Evolutionary conservation across 2,329 filamentous ascomycete species (phyloP).

Genomic region (Xylariaceae sp.): DNA sequence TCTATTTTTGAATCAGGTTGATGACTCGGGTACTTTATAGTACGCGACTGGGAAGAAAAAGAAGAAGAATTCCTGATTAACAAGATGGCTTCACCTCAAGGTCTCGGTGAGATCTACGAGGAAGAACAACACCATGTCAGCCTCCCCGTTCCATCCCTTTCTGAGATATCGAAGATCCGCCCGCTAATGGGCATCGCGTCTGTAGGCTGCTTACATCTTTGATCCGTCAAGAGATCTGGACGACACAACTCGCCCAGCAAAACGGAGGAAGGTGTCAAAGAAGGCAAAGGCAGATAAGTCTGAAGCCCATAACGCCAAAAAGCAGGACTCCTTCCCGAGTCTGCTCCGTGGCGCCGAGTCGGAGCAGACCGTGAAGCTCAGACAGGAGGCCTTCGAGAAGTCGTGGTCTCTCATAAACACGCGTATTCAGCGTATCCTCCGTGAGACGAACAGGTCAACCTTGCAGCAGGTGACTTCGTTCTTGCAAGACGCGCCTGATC

Average conservation of each 20-base stretch:
- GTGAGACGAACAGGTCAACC: conserved; percentile 56
- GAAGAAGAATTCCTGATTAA: neutral
- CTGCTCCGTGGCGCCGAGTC: conserved; percentile 53
- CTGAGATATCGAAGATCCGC: neutral
- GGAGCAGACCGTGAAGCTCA: conserved; percentile 43
- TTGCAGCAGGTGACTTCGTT: conserved; percentile 55
- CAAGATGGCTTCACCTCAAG: conserved; percentile 25
- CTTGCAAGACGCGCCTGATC: conserved; percentile 37
- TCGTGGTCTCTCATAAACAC: conserved; percentile 61
- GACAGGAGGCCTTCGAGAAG: conserved; percentile 55
- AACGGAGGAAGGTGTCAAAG: conserved; percentile 52
- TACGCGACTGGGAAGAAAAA: neutral
- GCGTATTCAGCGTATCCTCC: conserved; percentile 57
- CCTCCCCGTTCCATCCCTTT: neutral
- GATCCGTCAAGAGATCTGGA: conserved; percentile 41
- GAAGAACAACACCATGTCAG: conserved; percentile 32
- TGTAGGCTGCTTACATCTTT: conserved; percentile 59
- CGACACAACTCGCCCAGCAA: conserved; percentile 42
- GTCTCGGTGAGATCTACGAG: conserved; percentile 23
- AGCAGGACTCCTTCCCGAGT: conserved; percentile 39
- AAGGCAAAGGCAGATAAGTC: conserved; percentile 32
- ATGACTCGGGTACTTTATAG: neutral
- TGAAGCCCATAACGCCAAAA: conserved; percentile 13
- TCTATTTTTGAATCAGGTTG: neutral
- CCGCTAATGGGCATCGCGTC: conserved; percentile 14